These are phyloP conservation scores for Pseudohalonectria lignicola DNA, from an alignment of 2,329 filamentous ascomycete species.

Conservation along the genomic window DNA sequence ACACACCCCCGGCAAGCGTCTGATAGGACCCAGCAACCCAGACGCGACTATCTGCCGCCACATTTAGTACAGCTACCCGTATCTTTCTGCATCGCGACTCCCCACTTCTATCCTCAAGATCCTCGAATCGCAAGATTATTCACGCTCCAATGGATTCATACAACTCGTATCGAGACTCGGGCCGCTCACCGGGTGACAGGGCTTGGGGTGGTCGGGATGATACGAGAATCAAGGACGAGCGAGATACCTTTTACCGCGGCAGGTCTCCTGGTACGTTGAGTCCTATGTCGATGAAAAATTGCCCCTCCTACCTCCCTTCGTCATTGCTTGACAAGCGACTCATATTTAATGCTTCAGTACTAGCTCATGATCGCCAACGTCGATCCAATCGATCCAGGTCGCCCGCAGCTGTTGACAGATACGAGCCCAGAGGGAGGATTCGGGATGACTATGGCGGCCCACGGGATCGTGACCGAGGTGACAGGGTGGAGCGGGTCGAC, in stretches of 20 bases:
- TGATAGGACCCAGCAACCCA: conserved; percentile 16
- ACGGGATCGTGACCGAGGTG: conserved; percentile 34
- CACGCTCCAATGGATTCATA: conserved; percentile 55
- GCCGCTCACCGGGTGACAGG: conserved; percentile 42
- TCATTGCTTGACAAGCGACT: too few species aligned
- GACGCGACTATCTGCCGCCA: conserved; percentile 4
- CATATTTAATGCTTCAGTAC: too few species aligned
- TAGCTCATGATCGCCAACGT: conserved; percentile 44
- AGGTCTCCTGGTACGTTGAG: conserved; percentile 57
- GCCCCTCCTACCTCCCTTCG: too few species aligned
- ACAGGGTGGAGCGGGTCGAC: too few species aligned
- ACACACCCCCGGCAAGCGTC: conserved; percentile 8
- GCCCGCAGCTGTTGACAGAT: conserved; percentile 60
- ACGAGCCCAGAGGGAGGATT: conserved; percentile 55
- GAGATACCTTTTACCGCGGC: conserved; percentile 52
- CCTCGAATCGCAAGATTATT: too few species aligned
- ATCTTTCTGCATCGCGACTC: too few species aligned
- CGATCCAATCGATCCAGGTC: conserved; percentile 60
- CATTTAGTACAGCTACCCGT: conserved; percentile 1
- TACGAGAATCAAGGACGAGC: conserved; percentile 36
- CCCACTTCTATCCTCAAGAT: too few species aligned
- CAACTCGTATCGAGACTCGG: conserved; percentile 39
- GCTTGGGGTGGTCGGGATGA: conserved; percentile 42
- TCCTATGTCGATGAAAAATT: too few species aligned
- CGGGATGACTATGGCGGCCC: conserved; percentile 54